phyloP scores from a whole-genome alignment of 2,329 filamentous ascomycete genomes.

The Emergomyces pasteurianus region DNA sequence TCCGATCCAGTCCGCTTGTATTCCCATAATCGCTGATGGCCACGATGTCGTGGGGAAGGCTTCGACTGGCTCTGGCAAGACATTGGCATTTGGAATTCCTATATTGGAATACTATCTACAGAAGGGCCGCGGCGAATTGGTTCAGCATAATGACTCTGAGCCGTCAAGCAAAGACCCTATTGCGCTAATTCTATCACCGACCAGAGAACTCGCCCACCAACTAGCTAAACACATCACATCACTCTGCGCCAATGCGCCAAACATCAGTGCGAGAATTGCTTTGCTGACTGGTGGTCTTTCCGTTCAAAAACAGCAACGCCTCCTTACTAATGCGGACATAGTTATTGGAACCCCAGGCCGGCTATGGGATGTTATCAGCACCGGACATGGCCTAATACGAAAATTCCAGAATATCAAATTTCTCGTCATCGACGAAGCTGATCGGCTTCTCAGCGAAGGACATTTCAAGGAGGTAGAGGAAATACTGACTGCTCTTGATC shows the following conservation, averaged over 20 bases:
- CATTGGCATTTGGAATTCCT: slow-evolving; percentile 84
- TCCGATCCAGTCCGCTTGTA: slow-evolving; percentile 63
- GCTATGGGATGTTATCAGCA: slow-evolving; percentile 85
- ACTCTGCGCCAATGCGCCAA: slow-evolving; percentile 56
- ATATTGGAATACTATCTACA: slow-evolving; percentile 76
- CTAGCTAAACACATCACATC: slow-evolving; percentile 69
- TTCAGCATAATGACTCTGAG: slow-evolving; percentile 26
- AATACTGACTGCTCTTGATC: slow-evolving; percentile 70
- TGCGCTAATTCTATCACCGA: slow-evolving; percentile 79
- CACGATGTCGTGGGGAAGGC: slow-evolving; percentile 94
- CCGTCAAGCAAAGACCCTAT: slow-evolving; percentile 41
- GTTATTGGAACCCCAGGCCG: slow-evolving; percentile 88
- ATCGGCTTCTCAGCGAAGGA: slow-evolving; percentile 79
- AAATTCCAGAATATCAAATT: slow-evolving; percentile 66
- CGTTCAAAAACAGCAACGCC: slow-evolving; percentile 85
- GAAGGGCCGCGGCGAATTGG: slow-evolving; percentile 20
- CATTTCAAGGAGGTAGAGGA: slow-evolving; percentile 92
- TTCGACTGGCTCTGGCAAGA: slow-evolving; percentile 92
- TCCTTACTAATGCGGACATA: slow-evolving; percentile 73
- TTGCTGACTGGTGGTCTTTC: slow-evolving; percentile 87
- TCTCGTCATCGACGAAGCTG: slow-evolving; percentile 86
- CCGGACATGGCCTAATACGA: slow-evolving; percentile 54
- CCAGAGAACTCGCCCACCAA: slow-evolving; percentile 87
- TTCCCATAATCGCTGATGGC: slow-evolving; percentile 70
- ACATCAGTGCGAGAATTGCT: slow-evolving; percentile 52